Evolutionary conservation across 495 filamentous ascomycete genomes (phyloP), one percentile per base, ranked within the genome.

Genomic region (Neurospora sublineolata): DNA sequence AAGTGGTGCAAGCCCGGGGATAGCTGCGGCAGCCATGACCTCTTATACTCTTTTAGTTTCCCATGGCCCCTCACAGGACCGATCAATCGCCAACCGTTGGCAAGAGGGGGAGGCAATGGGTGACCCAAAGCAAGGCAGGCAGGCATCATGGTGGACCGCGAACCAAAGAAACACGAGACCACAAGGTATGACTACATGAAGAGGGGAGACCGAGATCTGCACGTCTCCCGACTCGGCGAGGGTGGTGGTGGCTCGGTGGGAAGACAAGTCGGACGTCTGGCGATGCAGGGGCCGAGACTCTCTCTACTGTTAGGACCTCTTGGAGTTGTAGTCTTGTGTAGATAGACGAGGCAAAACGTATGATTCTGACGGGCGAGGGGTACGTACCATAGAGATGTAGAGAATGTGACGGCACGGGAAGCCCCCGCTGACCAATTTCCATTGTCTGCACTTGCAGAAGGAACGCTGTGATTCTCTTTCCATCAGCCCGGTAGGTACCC

Each of bases 281-380:
- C 69, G 69, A 71, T 27, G 60, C 37, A 58, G 69, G 69, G 36
- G 37, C 69, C 52, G 52, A 60, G 52, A 60, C 20, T 16, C 10
- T 16, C 10, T 27, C 11, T 30, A 60, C 52, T 60, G 52, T 23
- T 23, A 33, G 52, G 44, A 23, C 23, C 12, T 60, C 52, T 60
- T 33, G 38, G 20, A 33, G 23, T 20, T 38, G 69, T 60, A 36
- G 44, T n/a, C 41, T 42, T 42, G 42, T 41, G 46, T 30, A 52
- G 27, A 40, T 64, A 3, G 20, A 33, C 68, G 39, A 44, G 60
- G 23, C 40, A 60, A 73, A 75, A 73, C 73, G 69, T 73, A 73
- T 73, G 74, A 75, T 75, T 27, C 37, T 46, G 30, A 30, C 30
- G 37, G 70, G 46, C 12, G 52, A 64, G 44, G 46, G 37, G 46